Evolutionary conservation across 2,329 filamentous ascomycete species (phyloP).

Genomic region (Aspergillus unguis): DNA sequence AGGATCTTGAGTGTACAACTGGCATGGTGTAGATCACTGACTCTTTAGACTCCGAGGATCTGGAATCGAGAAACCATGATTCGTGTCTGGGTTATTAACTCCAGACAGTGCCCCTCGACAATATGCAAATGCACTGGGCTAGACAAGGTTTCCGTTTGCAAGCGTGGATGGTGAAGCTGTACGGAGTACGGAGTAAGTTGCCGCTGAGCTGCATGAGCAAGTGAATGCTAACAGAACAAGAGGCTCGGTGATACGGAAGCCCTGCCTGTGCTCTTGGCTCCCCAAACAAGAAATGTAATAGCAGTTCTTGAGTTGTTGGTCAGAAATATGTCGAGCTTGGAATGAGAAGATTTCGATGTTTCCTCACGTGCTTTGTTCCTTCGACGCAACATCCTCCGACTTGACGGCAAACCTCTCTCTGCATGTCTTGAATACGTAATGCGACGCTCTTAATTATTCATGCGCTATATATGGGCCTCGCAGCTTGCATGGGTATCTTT

Average conservation of each 20-base stretch:
- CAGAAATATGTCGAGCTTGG: too few species aligned
- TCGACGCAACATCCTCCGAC: too few species aligned
- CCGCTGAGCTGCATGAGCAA: constrained; percentile 6
- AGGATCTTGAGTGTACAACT: neutral
- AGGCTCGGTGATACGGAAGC: neutral
- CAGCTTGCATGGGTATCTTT: too few species aligned
- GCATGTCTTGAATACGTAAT: too few species aligned
- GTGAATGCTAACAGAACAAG: neutral
- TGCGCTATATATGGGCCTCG: too few species aligned
- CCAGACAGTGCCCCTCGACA: constrained; percentile 1
- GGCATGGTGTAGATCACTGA: constrained; percentile 8
- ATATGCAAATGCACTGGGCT: constrained; percentile 1
- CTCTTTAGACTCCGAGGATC: constrained; percentile 1
- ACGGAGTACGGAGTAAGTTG: constrained; percentile 3
- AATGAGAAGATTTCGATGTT: too few species aligned
- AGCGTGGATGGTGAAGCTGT: neutral
- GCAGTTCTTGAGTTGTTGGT: too few species aligned
- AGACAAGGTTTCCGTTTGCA: neutral
- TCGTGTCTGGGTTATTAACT: constrained; percentile 6
- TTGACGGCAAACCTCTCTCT: too few species aligned
- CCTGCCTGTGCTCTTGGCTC: too few species aligned
- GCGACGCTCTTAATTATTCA: too few species aligned
- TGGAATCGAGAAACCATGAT: neutral
- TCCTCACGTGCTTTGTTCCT: too few species aligned
- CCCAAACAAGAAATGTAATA: too few species aligned